These are phyloP conservation scores for Isatis tinctoria DNA, from an alignment of 345 rosid genomes.

Conservation along the genomic window DNA sequence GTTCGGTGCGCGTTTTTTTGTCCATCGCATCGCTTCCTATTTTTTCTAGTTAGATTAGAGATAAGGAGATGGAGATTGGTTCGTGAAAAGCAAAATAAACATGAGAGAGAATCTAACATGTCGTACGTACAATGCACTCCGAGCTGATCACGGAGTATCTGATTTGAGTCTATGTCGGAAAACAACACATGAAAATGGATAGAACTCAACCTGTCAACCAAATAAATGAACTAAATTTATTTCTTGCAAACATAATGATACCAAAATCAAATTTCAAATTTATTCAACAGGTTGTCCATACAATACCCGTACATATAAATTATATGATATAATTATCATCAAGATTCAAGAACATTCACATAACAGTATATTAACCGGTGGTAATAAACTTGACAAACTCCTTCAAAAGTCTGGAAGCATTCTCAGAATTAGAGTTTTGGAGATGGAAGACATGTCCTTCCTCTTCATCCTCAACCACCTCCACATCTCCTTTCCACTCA, in stretches of 20 bases:
- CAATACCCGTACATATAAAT: background rate
- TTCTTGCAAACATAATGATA: background rate
- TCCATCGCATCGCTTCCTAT: too few species aligned
- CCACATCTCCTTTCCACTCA: slow-evolving; percentile 50
- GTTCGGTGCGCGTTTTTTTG: too few species aligned
- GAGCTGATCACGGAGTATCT: too few species aligned
- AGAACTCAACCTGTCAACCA: too few species aligned
- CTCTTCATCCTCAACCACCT: slow-evolving; percentile 38
- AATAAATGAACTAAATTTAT: background rate
- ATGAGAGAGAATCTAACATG: too few species aligned
- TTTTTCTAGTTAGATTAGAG: too few species aligned
- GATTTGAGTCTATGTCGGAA: too few species aligned
- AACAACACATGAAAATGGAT: too few species aligned
- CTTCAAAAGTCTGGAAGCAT: slow-evolving; percentile 34
- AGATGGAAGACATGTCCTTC: slow-evolving; percentile 48
- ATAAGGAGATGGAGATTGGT: too few species aligned
- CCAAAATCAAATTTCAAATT: background rate
- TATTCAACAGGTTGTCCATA: background rate
- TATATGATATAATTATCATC: background rate
- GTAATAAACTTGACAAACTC: slow-evolving; percentile 39
- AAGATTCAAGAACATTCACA: background rate
- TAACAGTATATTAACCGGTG: background rate
- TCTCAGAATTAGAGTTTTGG: slow-evolving; percentile 24
- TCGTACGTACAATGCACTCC: too few species aligned
- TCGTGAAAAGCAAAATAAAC: too few species aligned